phyloP scores from a whole-genome alignment of 1,284 basidiomycete species.

The Ustilago hordei region DNA sequence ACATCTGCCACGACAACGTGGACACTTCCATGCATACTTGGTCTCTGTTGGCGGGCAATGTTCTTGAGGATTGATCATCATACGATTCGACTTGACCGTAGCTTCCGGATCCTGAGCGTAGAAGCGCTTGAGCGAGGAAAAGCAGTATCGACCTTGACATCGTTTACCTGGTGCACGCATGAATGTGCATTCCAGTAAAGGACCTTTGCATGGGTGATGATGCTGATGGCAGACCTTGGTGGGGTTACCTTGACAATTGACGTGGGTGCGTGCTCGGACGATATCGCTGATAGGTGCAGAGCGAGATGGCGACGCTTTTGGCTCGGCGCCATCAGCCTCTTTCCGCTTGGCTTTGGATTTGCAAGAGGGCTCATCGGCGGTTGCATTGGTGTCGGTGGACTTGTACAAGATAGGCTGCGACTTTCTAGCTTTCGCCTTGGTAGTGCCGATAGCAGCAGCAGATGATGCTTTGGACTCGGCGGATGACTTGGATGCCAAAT shows the following conservation, averaged over 20 bases:
- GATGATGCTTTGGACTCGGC: slow-evolving; percentile 1
- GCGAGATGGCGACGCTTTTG: slow-evolving; percentile 14
- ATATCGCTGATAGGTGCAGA: slow-evolving; percentile 28
- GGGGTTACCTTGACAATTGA: slow-evolving; percentile 25
- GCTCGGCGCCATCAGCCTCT: neutral
- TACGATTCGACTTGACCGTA: slow-evolving; percentile 44
- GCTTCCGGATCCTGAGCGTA: slow-evolving; percentile 45
- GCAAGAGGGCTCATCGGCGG: neutral
- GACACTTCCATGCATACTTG: slow-evolving; percentile 55
- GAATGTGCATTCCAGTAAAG: slow-evolving; percentile 50
- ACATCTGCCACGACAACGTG: slow-evolving; percentile 42
- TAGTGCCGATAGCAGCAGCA: slow-evolving; percentile 9
- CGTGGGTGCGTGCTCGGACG: slow-evolving; percentile 38
- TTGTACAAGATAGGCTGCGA: slow-evolving; percentile 18
- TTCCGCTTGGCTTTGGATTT: slow-evolving; percentile 25
- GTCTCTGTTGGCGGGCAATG: slow-evolving; percentile 46
- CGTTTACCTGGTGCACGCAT: slow-evolving; percentile 47
- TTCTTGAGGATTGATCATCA: slow-evolving; percentile 44
- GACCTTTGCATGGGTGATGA: slow-evolving; percentile 39
- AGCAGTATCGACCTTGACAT: slow-evolving; percentile 44
- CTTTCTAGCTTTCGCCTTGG: slow-evolving; percentile 30
- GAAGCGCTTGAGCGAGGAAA: slow-evolving; percentile 37
- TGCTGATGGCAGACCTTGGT: slow-evolving; percentile 47
- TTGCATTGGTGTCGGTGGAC: neutral
- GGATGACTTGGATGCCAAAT: neutral